Evolutionary conservation across 345 rosid genomes (phyloP).

Genomic region (Toxicodendron radicans): DNA sequence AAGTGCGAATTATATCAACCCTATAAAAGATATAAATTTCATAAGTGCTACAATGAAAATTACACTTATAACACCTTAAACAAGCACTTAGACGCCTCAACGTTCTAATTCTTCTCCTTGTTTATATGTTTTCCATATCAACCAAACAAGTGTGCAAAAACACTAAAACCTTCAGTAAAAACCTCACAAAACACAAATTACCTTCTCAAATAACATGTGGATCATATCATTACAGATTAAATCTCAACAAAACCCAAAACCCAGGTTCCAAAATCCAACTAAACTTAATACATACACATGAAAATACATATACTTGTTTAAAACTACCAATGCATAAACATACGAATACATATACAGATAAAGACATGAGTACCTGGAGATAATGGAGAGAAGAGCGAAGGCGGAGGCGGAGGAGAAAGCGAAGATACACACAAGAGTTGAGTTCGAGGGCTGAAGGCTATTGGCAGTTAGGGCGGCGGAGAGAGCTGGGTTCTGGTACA

Average conservation of each 20-base stretch:
- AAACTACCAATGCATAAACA: neutral
- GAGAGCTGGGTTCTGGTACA: conserved; percentile 74
- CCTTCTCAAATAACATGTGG: neutral
- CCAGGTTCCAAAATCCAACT: neutral
- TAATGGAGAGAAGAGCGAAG: conserved; percentile 49
- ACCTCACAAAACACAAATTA: neutral
- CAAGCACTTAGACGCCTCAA: too few relatives aligned
- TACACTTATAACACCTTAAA: too few relatives aligned
- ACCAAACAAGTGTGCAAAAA: neutral
- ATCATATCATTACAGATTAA: neutral
- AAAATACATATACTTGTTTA: neutral
- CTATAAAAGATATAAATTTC: too few relatives aligned
- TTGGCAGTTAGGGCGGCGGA: conserved; percentile 76
- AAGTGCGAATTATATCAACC: too few relatives aligned
- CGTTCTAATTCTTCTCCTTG: too few relatives aligned
- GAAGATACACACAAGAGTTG: conserved; percentile 46
- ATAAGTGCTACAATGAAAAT: too few relatives aligned
- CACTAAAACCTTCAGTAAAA: neutral
- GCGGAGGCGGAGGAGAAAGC: conserved; percentile 67
- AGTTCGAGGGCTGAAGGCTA: conserved; percentile 73
- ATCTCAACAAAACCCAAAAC: neutral
- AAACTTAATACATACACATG: neutral
- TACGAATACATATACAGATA: neutral
- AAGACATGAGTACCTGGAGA: conserved; percentile 42
- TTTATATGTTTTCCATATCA: too few relatives aligned